These are phyloP conservation scores for Rubia balearica DNA, from an alignment of 305 asterid species.

Conservation along the genomic window DNA sequence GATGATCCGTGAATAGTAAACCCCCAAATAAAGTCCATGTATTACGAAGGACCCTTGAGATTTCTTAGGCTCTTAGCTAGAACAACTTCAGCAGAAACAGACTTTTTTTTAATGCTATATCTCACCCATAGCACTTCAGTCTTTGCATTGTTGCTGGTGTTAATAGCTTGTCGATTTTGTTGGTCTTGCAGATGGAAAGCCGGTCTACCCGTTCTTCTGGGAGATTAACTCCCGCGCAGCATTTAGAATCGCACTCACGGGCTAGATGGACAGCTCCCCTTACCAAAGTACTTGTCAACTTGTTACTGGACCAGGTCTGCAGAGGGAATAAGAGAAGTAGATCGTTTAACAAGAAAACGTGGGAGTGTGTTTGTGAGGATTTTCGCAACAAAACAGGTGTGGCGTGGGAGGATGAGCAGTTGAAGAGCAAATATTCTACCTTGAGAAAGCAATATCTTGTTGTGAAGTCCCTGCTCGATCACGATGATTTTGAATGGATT, in stretches of 20 bases:
- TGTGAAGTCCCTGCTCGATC: slow-evolving; percentile 40
- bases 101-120: neutral
- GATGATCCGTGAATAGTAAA: neutral
- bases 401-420: slow-evolving; percentile 49
- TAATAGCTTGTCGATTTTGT: neutral
- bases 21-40: neutral
- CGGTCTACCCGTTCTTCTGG: slow-evolving; percentile 49
- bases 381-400: slow-evolving; percentile 51
- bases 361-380: slow-evolving; percentile 63
- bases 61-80: no score
- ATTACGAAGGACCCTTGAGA: neutral
- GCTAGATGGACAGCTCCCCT: slow-evolving; percentile 68
- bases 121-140: neutral
- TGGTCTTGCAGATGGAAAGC: slow-evolving; percentile 45
- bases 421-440: slow-evolving; percentile 58
- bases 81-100: neutral
- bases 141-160: neutral
- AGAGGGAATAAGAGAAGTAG: slow-evolving; percentile 48
- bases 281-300: slow-evolving; percentile 48
- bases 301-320: slow-evolving; percentile 61
- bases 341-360: slow-evolving; percentile 62
- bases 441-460: slow-evolving; percentile 54
- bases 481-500: slow-evolving; percentile 54
- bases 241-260: slow-evolving; percentile 54
- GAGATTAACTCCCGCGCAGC: slow-evolving; percentile 34